A percentile compares a stretch with the other conserved stretches of the same genome.
These are phyloP conservation scores for Cenchrus fungigraminus DNA, from an alignment of 176 grass and related monocot genomes.

Conservation along the genomic window DNA sequence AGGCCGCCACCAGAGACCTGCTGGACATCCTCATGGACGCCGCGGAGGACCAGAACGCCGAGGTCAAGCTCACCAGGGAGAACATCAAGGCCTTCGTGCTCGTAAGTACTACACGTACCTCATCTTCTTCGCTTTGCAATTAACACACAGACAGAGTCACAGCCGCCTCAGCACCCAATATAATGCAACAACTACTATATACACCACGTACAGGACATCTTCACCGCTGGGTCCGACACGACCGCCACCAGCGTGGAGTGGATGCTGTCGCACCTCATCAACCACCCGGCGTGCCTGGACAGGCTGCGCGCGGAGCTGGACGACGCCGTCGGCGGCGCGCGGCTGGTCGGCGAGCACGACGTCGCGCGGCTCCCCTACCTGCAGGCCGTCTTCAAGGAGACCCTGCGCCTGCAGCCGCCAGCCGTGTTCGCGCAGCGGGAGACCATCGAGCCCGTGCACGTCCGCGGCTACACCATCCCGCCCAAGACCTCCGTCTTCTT, in stretches of 20 bases:
- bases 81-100: conserved; percentile 81
- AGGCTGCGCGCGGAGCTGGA: conserved; percentile 51
- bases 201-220: conserved; percentile 46
- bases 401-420: conserved; percentile 49
- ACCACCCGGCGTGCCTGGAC: conserved; percentile 38
- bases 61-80: conserved; percentile 60
- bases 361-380: conserved; percentile 53
- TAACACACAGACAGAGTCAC: too few relatives aligned
- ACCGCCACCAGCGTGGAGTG: conserved; percentile 58
- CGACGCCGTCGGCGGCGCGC: conserved; percentile 36
- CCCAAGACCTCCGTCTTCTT: conserved; percentile 48
- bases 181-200: too few relatives aligned
- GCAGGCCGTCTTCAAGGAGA: conserved; percentile 64
- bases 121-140: too few relatives aligned
- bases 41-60: conserved; percentile 45
- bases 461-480: conserved; percentile 62
- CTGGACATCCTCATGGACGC: conserved; percentile 66
- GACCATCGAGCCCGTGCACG: conserved; percentile 44
- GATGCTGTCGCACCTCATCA: conserved; percentile 57
- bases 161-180: too few relatives aligned
- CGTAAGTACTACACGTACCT: neutral
- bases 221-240: conserved; percentile 58
- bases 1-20: conserved; percentile 40
- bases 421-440: conserved; percentile 50
- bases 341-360: conserved; percentile 54